Evolutionary conservation across 176 grass and related monocot genomes (phyloP).

Genomic region (Hyparrhenia diplandra): DNA sequence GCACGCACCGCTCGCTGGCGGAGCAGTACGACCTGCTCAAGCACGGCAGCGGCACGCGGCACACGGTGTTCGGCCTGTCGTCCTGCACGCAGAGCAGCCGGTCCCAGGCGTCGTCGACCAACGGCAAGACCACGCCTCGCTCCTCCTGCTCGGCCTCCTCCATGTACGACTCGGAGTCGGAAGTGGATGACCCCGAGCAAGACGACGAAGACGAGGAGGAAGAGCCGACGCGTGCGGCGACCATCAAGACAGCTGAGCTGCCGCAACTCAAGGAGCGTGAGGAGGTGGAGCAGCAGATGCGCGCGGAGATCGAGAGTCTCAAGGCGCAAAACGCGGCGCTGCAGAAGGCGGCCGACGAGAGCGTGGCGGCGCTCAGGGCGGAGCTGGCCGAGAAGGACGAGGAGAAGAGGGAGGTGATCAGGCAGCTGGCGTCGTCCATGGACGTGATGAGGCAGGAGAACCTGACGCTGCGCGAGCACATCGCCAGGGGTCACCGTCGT

Average conservation of each 20-base stretch:
- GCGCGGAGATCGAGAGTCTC: slow-evolving; percentile 29
- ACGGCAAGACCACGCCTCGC: slow-evolving; percentile 1
- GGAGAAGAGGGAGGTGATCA: slow-evolving; percentile 96
- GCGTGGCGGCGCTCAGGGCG: not conserved
- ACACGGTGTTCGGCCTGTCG: slow-evolving; percentile 34
- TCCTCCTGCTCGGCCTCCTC: slow-evolving; percentile 42
- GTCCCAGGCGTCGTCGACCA: not conserved
- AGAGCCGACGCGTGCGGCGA: not conserved
- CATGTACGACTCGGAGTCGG: slow-evolving; percentile 50
- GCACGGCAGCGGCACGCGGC: slow-evolving; percentile 26
- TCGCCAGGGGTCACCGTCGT: slow-evolving; percentile 1
- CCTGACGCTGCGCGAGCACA: slow-evolving; percentile 33
- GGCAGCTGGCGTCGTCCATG: slow-evolving; percentile 67
- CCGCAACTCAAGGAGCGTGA: not conserved
- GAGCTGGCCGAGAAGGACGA: slow-evolving; percentile 70
- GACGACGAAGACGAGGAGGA: not conserved
- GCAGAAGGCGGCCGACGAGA: slow-evolving; percentile 43
- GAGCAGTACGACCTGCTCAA: slow-evolving; percentile 82
- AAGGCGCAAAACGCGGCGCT: slow-evolving; percentile 33
- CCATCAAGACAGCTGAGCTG: not conserved
- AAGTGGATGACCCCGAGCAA: slow-evolving; percentile 74
- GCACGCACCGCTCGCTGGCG: slow-evolving; percentile 64
- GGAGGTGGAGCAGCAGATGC: slow-evolving; percentile 26
- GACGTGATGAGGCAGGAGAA: slow-evolving; percentile 71
- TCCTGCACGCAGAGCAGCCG: slow-evolving; percentile 37